These are phyloP conservation scores for Trichophyton mentagrophytes DNA, from an alignment of 2,329 filamentous ascomycete species.

Conservation along the genomic window DNA sequence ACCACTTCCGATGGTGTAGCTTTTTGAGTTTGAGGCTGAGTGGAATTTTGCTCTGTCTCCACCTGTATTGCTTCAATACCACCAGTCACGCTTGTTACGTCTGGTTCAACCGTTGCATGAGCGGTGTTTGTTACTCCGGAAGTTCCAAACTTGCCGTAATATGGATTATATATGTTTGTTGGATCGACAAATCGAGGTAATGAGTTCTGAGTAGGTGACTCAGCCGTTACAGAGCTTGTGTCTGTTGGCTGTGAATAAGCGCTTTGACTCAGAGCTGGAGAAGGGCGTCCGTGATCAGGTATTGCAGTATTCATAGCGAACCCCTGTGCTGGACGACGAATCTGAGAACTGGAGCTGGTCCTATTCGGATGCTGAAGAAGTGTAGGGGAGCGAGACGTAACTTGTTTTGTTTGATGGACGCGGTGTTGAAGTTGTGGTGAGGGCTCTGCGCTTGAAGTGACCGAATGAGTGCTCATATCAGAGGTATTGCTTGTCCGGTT, in stretches of 20 bases:
- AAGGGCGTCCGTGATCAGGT: neutral
- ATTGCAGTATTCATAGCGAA: neutral
- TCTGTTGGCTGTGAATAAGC: neutral
- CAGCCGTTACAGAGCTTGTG: neutral
- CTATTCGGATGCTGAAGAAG: neutral
- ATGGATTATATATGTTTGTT: conserved; percentile 42
- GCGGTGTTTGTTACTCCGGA: conserved; percentile 1
- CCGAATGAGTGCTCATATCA: neutral
- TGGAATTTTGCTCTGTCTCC: neutral
- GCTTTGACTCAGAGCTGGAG: neutral
- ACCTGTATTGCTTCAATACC: neutral
- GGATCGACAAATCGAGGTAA: conserved; percentile 39
- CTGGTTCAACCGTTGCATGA: neutral
- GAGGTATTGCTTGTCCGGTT: neutral
- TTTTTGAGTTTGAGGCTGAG: neutral
- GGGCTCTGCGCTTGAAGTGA: neutral
- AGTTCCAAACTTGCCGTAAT: conserved; percentile 35
- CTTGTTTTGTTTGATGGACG: neutral
- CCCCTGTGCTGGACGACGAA: neutral
- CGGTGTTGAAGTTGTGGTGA: neutral
- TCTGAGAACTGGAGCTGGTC: neutral
- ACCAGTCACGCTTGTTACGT: neutral
- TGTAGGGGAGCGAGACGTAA: conserved; percentile 1
- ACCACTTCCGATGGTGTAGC: neutral
- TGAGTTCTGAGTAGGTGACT: neutral